Conservation (phyloP, 2,329 filamentous ascomycete species). For the Trichophyton benhamiae region DNA sequence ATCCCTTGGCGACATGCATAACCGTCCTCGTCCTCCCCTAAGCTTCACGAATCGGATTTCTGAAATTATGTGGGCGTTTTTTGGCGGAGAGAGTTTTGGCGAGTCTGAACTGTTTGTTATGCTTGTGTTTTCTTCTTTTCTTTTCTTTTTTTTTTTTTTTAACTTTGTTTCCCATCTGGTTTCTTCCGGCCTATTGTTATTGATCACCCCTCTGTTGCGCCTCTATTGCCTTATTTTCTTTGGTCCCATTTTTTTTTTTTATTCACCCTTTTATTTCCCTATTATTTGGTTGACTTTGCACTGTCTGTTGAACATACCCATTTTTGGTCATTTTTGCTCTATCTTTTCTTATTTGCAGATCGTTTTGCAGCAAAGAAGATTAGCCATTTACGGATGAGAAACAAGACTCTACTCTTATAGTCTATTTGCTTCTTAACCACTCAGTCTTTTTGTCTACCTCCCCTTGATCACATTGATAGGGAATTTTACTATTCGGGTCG, state of each 20-base stretch:
- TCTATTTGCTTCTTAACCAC: not conserved
- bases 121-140: not conserved
- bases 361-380: not conserved
- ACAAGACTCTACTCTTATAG: not conserved
- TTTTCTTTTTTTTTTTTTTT: too few species aligned
- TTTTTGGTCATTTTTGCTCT: not conserved
- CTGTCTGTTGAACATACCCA: not conserved
- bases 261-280: not conserved
- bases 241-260: not conserved
- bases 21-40: not conserved
- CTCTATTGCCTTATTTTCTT: not conserved
- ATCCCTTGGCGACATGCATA: not conserved
- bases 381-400: not conserved
- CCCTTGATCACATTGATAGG: not conserved
- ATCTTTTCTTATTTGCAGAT: not conserved
- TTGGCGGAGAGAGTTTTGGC: not conserved
- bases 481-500: not conserved
- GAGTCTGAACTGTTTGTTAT: not conserved
- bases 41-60: not conserved
- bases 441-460: not conserved
- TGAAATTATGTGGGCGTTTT: slow-evolving; percentile 3
- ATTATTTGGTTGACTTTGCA: not conserved
- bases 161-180: not conserved
- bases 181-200: not conserved
- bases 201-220: not conserved